These are phyloP conservation scores for Bacterosira constricta DNA, from an alignment of 108 stramenopile species.

Conservation along the genomic window DNA sequence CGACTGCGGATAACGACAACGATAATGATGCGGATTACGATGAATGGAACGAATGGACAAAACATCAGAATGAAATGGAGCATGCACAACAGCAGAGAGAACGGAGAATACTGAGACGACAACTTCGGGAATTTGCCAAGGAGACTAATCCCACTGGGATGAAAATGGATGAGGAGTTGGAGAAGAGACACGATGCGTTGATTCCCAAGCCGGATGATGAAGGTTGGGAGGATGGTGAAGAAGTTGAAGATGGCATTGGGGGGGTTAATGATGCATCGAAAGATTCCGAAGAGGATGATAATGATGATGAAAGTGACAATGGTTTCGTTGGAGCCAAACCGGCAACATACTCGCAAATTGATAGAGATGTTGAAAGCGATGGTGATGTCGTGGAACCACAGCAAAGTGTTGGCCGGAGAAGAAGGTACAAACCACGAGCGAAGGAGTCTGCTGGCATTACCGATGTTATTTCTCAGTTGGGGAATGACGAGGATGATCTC, in stretches of 20 bases:
- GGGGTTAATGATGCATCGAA: background rate
- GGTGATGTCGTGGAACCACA: no score
- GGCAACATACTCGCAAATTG: no score
- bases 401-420: no score
- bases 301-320: background rate
- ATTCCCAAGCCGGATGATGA: background rate
- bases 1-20: no score
- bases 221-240: background rate
- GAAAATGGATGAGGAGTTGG: conserved; percentile 26
- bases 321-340: no score
- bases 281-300: no score
- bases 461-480: background rate
- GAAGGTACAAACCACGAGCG: no score
- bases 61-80: background rate
- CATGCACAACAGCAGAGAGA: conserved; percentile 8
- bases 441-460: no score
- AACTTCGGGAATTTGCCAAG: conserved; percentile 22
- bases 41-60: conserved; percentile 10
- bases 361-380: background rate
- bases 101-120: conserved; percentile 15
- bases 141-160: conserved; percentile 20
- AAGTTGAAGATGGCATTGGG: background rate
- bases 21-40: conserved; percentile 5
- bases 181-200: conserved; percentile 22
- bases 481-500: no score